Conservation (phyloP, 2,329 filamentous ascomycete species). For the Epichloe amarillans region DNA sequence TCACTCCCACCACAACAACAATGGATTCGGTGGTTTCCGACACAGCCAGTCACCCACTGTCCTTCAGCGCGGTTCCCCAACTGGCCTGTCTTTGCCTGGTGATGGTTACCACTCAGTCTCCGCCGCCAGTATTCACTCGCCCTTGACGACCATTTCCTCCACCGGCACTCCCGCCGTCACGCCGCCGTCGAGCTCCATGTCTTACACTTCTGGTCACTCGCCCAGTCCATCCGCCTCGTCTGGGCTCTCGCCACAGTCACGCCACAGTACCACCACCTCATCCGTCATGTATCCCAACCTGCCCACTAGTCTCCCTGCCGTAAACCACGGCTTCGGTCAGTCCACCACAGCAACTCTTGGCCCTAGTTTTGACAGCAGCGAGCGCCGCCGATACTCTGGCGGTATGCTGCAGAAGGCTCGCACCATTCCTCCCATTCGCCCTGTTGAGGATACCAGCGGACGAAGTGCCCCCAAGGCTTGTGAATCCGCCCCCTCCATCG, state of each 20-base stretch:
- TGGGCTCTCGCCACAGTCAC: conserved; percentile 53
- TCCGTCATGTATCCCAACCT: conserved; percentile 64
- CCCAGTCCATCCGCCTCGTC: conserved; percentile 53
- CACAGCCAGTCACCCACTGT: conserved; percentile 40
- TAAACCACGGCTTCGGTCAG: conserved; percentile 56
- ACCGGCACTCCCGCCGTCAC: conserved; percentile 65
- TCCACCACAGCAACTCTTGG: conserved; percentile 60
- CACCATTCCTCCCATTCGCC: conserved; percentile 26
- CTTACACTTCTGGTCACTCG: conserved; percentile 66
- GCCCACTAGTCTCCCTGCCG: conserved; percentile 38
- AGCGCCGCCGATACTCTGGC: conserved; percentile 52
- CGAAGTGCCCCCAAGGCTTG: conserved; percentile 30
- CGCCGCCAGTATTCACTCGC: conserved; percentile 46
- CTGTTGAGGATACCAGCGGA: conserved; percentile 23
- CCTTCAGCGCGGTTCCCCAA: conserved; percentile 23
- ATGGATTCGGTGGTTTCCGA: conserved; percentile 44
- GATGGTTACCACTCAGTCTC: conserved; percentile 29
- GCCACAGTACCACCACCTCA: conserved; percentile 45
- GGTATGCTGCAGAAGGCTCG: conserved; percentile 51
- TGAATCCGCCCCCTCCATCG: conserved; percentile 31
- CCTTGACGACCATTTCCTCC: conserved; percentile 43
- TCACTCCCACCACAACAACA: conserved; percentile 61
- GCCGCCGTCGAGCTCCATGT: conserved; percentile 61
- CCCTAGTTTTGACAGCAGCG: conserved; percentile 48
- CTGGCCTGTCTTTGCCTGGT: conserved; percentile 20